phyloP scores from a whole-genome alignment of 1,139 yeast genomes.

The Magnusiomyces ingens region DNA sequence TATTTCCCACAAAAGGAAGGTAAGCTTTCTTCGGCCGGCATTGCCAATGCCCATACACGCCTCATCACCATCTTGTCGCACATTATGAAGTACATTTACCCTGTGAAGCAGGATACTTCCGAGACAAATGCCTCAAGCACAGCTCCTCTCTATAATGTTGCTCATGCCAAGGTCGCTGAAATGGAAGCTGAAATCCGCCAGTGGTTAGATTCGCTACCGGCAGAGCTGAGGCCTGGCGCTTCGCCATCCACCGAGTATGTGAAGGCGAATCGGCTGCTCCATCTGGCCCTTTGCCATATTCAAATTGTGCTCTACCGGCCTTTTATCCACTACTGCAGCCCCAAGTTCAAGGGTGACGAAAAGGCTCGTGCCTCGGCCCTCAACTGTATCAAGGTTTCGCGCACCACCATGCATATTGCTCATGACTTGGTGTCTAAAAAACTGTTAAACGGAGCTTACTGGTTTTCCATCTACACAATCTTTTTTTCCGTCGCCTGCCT shows the following conservation, averaged over 20 bases:
- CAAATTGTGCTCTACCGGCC: conserved; percentile 85
- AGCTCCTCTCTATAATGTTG: conserved; percentile 24
- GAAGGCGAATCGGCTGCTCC: conserved; percentile 70
- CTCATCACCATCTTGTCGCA: conserved; percentile 54
- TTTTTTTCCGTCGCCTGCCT: conserved; percentile 86
- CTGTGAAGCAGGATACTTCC: conserved; percentile 37
- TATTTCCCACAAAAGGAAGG: conserved; percentile 34
- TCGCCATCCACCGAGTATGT: conserved; percentile 59
- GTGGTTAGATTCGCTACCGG: conserved; percentile 72
- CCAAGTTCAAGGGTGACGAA: conserved; percentile 40
- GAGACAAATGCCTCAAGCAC: conserved; percentile 18
- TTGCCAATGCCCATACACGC: conserved; percentile 81
- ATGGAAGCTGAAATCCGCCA: conserved; percentile 64
- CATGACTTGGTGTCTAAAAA: conserved; percentile 73
- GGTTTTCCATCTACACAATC: conserved; percentile 91
- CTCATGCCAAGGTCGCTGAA: conserved; percentile 60
- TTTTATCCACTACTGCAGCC: conserved; percentile 73
- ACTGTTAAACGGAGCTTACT: conserved; percentile 77
- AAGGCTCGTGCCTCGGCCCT: conserved; percentile 64
- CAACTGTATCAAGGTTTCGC: conserved; percentile 78
- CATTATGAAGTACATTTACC: conserved; percentile 51
- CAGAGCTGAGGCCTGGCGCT: conserved; percentile 63
- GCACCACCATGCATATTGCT: conserved; percentile 77
- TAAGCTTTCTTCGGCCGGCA: conserved; percentile 63
- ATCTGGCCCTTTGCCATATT: conserved; percentile 73